Conservation (phyloP, 202 grass and related monocot genomes). For the Schoenoplectus tabernaemontani region DNA sequence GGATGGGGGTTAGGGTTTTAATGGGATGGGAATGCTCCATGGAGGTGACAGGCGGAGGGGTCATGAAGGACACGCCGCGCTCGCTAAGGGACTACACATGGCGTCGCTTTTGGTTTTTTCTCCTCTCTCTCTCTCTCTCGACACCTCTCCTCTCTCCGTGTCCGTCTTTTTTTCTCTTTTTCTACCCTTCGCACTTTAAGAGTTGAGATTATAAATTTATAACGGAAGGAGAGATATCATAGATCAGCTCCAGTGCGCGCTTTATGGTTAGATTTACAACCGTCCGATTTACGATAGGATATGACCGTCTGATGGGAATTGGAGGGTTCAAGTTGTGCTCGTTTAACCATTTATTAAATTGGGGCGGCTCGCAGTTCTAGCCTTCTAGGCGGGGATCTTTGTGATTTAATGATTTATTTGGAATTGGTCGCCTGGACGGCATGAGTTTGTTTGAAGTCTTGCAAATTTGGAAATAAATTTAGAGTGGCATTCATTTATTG, state of each 20-base stretch:
- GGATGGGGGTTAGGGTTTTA: conserved; percentile 30
- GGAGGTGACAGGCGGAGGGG: conserved; percentile 33
- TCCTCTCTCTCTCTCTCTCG: not conserved
- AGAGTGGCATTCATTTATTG: not conserved
- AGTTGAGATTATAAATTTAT: not conserved
- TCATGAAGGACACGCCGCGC: conserved; percentile 41
- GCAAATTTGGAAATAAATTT: not conserved
- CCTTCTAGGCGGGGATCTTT: not conserved
- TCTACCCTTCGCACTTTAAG: not conserved
- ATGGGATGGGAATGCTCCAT: not conserved
- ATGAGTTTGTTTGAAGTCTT: not conserved
- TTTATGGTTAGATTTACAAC: not conserved
- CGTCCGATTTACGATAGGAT: not conserved
- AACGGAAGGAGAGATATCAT: not conserved
- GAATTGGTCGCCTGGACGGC: not conserved
- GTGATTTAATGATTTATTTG: not conserved
- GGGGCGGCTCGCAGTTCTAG: not conserved
- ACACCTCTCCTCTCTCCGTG: not conserved
- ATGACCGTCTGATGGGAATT: not conserved
- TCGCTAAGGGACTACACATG: conserved; percentile 58
- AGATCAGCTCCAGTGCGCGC: not conserved
- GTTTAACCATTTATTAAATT: not conserved
- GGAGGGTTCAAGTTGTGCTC: not conserved
- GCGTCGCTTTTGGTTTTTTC: not conserved
- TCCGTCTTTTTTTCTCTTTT: not conserved